Evolutionary conservation across 495 filamentous ascomycete species (phyloP).

Genomic region (Penicillium goetzii): DNA sequence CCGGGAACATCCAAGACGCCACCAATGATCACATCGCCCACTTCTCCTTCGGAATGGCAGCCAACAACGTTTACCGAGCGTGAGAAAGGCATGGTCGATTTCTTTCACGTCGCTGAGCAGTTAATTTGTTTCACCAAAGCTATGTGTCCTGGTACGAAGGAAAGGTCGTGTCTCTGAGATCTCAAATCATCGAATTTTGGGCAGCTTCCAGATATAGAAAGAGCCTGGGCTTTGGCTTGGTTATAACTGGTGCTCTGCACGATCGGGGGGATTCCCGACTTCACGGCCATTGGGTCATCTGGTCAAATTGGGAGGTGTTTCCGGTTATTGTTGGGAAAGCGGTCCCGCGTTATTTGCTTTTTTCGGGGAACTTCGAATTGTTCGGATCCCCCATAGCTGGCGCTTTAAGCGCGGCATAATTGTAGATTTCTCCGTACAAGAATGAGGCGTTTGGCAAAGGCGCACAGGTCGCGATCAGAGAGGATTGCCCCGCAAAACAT

Average conservation of each 20-base stretch:
- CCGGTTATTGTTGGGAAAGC: conserved; percentile 2
- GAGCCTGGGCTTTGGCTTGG: neutral
- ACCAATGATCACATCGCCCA: conserved; percentile 41
- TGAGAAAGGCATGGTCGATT: conserved; percentile 27
- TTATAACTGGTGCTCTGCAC: neutral
- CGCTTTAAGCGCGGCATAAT: conserved; percentile 18
- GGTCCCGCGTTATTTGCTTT: conserved; percentile 11
- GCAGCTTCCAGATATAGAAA: neutral
- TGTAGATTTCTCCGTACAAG: neutral
- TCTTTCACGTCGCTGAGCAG: neutral
- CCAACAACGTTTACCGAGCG: conserved; percentile 37
- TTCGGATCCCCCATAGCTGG: conserved; percentile 1
- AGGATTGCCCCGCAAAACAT: conserved; percentile 8
- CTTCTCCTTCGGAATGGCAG: conserved; percentile 38
- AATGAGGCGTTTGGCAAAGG: neutral
- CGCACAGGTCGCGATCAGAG: conserved; percentile 4
- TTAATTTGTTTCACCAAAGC: neutral
- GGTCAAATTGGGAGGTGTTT: neutral
- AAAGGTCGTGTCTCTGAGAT: neutral
- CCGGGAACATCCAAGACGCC: conserved; percentile 41
- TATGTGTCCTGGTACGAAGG: neutral
- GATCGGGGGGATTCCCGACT: neutral
- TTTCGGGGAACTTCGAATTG: neutral
- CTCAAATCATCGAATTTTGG: neutral
- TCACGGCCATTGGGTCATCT: conserved; percentile 1